Percentiles rank a stretch among this genome's conserved stretches.
Evolutionary conservation across 805 yeast species (phyloP).

Genomic region (Ogataea nonfermentans): DNA sequence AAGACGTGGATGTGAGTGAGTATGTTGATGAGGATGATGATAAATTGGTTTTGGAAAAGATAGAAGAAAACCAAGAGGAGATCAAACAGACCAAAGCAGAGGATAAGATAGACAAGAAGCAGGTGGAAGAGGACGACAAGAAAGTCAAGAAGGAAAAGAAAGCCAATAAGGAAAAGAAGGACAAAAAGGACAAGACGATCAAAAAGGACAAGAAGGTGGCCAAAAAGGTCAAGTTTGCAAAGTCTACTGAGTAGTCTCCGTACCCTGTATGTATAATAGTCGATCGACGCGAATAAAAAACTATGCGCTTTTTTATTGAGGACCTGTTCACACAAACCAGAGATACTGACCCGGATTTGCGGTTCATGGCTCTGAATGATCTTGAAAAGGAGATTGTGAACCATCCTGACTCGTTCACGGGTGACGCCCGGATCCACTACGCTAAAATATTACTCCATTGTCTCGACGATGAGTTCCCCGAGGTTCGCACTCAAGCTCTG

Average conservation of each 20-base stretch:
- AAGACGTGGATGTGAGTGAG: conserved; percentile 43
- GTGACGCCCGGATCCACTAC: conserved; percentile 33
- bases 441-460: conserved; percentile 27
- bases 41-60: conserved; percentile 13
- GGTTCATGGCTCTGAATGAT: conserved; percentile 85
- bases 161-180: conserved; percentile 14
- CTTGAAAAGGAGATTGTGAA: conserved; percentile 44
- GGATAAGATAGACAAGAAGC: conserved; percentile 11
- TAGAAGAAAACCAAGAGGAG: not conserved
- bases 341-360: conserved; percentile 75
- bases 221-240: conserved; percentile 7
- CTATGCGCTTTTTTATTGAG: conserved; percentile 28
- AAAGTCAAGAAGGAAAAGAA: conserved; percentile 19
- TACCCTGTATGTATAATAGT: conserved; percentile 6
- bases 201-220: conserved; percentile 14
- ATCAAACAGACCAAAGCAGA: conserved; percentile 9
- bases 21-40: conserved; percentile 32
- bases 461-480: conserved; percentile 61
- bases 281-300: conserved; percentile 12
- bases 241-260: not conserved
- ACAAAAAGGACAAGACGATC: conserved; percentile 8
- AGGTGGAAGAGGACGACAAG: conserved; percentile 17
- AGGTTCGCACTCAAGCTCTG: conserved; percentile 73
- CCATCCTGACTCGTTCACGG: conserved; percentile 39
- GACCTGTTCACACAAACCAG: conserved; percentile 43